Evolutionary conservation across 2,329 filamentous ascomycete genomes (phyloP), one percentile per base, ranked within the genome.

Genomic region (Endocalyx cinctus): DNA sequence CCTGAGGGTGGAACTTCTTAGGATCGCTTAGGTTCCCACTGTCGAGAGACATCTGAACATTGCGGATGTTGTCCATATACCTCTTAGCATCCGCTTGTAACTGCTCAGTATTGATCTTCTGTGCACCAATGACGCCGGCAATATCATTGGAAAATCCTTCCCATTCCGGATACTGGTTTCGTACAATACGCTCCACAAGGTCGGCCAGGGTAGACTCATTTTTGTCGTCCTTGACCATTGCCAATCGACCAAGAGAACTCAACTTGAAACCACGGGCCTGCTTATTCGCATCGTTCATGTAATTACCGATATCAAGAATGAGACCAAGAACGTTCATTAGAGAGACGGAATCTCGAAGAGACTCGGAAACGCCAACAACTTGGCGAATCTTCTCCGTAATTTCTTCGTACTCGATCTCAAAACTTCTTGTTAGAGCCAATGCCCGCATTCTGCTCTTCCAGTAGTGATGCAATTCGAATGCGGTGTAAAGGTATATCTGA

Each of bases 201-300:
- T 98, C 92, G 36, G 90, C 88, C 55, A 98, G 84, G 1, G 88
- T 96, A 2, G 87, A 90, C 61, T 97, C 85, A 61, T 98, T 98
- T 74, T 96, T 96, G 68, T 95, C 88, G 57, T 98, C 92, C 67
- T 98, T 98, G 55, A 97, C 87, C 89, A 98, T 97, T 41, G 84
- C 89, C 35, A 98, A 70, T 35, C 92, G 81, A 17, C 87, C 86
- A 30, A 98, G 79, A 5, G 92, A 96, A 55, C 88, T 92, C 11
- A 98, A 78, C 69, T 98, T 98, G 81, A 98, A 98, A 42, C 92
- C 92, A 37, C 84, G 86, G 4, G 92, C 92, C 64, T 97, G 92
- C 67, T 98, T 98, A 66, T 96, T 97, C 35, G 89, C 84, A 57
- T 97, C 92, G 69, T 98, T 98, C 92, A 98, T 98, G 72, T 95